Conservation (phyloP, 805 yeast species). For the Wickerhamiella galacta region DNA sequence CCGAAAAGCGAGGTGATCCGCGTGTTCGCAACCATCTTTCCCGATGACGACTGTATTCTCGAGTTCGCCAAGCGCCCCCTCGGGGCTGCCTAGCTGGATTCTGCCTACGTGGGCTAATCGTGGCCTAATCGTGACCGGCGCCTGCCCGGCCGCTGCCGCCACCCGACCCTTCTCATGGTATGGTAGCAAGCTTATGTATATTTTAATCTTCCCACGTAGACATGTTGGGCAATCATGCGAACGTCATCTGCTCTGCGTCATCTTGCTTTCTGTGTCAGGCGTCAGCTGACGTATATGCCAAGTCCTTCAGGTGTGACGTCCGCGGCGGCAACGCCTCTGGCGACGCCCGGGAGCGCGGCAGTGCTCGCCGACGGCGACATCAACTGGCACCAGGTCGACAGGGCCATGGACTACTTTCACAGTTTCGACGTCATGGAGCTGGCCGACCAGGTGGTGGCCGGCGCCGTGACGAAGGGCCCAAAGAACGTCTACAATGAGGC, state of each 20-base stretch:
- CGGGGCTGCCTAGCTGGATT: not conserved
- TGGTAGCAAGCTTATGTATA: too few species aligned
- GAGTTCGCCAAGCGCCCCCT: conserved; percentile 31
- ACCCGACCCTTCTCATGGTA: too few species aligned
- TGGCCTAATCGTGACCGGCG: too few species aligned
- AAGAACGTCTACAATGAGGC: conserved; percentile 18
- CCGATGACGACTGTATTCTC: conserved; percentile 81
- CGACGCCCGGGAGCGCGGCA: not conserved
- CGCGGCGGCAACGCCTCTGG: not conserved
- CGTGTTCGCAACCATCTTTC: conserved; percentile 97
- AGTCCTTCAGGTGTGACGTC: too few species aligned
- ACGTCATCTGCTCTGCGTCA: too few species aligned
- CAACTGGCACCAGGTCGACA: conserved; percentile 14
- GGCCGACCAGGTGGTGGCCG: conserved; percentile 10
- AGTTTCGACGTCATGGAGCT: conserved; percentile 14
- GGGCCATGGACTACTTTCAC: conserved; percentile 11
- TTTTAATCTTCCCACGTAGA: too few species aligned
- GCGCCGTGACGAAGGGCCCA: conserved; percentile 13
- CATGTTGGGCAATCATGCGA: too few species aligned
- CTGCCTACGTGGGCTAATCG: too few species aligned
- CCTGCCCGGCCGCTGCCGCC: too few species aligned
- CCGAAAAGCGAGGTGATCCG: conserved; percentile 77
- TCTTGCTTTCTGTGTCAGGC: too few species aligned
- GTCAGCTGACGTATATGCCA: too few species aligned
- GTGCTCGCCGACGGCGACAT: conserved; percentile 4